Evolutionary conservation across 2,329 filamentous ascomycete species (phyloP).

Genomic region (Hirsutella minnesotensis): DNA sequence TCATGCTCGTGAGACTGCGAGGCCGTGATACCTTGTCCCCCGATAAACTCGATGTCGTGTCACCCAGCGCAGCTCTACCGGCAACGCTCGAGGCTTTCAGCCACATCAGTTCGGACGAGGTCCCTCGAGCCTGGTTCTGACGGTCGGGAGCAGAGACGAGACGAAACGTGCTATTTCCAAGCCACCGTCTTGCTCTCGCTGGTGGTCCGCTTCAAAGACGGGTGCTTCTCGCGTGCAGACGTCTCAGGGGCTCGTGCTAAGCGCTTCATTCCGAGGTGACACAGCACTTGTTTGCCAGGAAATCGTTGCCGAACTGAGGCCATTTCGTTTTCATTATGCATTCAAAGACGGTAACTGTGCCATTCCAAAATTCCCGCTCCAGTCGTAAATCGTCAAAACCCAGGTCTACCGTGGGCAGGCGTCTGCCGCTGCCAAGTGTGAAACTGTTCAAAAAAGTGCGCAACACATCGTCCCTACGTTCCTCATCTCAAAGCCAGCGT

Average conservation of each 20-base stretch:
- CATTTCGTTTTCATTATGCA: not conserved
- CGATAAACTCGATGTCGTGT: not conserved
- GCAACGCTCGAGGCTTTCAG: not conserved
- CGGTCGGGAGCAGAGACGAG: not conserved
- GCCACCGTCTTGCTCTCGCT: too few species aligned
- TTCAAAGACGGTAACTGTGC: not conserved
- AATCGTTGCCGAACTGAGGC: not conserved
- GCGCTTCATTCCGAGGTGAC: too few species aligned
- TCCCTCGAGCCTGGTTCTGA: not conserved
- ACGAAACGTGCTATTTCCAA: not conserved
- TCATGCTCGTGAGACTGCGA: not conserved
- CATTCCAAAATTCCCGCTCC: not conserved
- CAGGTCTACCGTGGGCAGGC: not conserved
- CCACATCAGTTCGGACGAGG: not conserved
- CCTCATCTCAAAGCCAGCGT: conserved; percentile 23
- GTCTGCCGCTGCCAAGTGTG: not conserved
- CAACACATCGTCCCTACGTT: not conserved
- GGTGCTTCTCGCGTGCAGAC: not conserved
- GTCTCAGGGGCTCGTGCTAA: not conserved
- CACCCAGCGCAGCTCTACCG: not conserved
- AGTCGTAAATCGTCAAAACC: conserved; percentile 2
- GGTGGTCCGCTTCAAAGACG: not conserved
- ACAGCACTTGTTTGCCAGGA: not conserved
- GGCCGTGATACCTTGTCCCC: not conserved
- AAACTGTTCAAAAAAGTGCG: conserved; percentile 2